Conservation (phyloP, 805 yeast species). For the Yarrowia sp. region DNA sequence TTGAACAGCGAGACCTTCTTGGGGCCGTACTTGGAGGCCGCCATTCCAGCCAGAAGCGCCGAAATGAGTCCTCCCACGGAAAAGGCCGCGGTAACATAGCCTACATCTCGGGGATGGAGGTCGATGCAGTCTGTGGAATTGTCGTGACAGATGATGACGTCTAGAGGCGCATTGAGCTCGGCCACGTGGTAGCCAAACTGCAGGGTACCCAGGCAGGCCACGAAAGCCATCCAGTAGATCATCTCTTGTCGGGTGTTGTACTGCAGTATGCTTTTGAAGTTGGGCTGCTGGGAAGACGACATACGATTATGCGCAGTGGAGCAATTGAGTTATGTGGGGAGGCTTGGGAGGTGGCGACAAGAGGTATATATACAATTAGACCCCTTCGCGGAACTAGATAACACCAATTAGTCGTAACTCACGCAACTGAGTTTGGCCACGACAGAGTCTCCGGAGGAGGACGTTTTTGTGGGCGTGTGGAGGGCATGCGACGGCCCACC, state of each 20-base stretch:
- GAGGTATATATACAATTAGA: background rate
- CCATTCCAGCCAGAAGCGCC: slow-evolving; percentile 61
- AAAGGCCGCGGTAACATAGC: slow-evolving; percentile 72
- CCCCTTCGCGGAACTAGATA: too few relatives aligned
- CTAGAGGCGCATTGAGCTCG: slow-evolving; percentile 87
- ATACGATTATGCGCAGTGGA: slow-evolving; percentile 16
- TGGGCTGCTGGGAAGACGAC: slow-evolving; percentile 8
- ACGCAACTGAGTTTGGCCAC: background rate
- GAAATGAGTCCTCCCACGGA: slow-evolving; percentile 83
- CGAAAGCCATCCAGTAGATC: slow-evolving; percentile 36
- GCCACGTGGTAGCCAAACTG: slow-evolving; percentile 96
- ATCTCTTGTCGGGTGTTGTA: slow-evolving; percentile 2
- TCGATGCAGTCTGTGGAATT: slow-evolving; percentile 51
- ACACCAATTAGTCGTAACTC: background rate
- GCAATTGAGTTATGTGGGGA: slow-evolving; percentile 21
- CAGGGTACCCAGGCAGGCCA: slow-evolving; percentile 72
- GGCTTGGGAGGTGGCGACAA: background rate
- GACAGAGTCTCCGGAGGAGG: too few relatives aligned
- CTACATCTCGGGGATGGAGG: slow-evolving; percentile 41
- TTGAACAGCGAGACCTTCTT: slow-evolving; percentile 52
- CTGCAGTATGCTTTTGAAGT: slow-evolving; percentile 17
- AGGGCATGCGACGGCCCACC: too few relatives aligned
- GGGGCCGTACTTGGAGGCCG: slow-evolving; percentile 69
- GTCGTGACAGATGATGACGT: slow-evolving; percentile 56
- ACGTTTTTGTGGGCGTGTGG: background rate